These are phyloP conservation scores for Alternaria consortialis DNA, from an alignment of 2,329 filamentous ascomycete genomes.

Conservation along the genomic window DNA sequence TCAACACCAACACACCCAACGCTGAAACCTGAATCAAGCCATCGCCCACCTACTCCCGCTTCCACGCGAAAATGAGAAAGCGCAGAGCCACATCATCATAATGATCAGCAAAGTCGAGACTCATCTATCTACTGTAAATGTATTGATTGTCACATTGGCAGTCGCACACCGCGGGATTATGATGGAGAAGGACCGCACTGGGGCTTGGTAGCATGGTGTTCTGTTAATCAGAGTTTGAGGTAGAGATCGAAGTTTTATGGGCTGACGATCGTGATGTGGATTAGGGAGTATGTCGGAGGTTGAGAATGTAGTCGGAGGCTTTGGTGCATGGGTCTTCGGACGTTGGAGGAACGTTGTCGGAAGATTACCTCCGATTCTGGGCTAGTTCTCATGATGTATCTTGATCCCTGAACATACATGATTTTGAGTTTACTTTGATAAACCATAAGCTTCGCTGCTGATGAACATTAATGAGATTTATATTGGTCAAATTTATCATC, in stretches of 20 bases:
- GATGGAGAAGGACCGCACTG: neutral
- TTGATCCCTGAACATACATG: neutral
- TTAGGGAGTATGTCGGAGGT: neutral
- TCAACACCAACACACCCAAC: neutral
- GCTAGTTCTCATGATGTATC: neutral
- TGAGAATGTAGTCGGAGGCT: neutral
- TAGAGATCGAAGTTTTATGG: neutral
- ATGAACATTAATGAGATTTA: neutral
- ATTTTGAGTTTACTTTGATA: neutral
- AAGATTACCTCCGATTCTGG: neutral
- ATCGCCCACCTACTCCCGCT: neutral
- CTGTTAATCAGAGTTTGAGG: neutral
- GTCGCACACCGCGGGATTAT: neutral
- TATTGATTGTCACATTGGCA: conserved; percentile 3
- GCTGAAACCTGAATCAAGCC: conserved; percentile 1
- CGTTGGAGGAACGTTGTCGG: neutral
- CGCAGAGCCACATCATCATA: conserved; percentile 6
- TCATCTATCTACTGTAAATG: neutral
- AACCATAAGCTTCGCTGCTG: too few relatives aligned
- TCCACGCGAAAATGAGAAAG: neutral
- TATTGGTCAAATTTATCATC: neutral
- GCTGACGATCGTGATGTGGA: neutral
- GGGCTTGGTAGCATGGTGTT: neutral
- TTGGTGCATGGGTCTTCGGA: neutral
- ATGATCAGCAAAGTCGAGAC: conserved; percentile 5